phyloP scores from a whole-genome alignment of 306 rosid genomes.

The Rosa persica region DNA sequence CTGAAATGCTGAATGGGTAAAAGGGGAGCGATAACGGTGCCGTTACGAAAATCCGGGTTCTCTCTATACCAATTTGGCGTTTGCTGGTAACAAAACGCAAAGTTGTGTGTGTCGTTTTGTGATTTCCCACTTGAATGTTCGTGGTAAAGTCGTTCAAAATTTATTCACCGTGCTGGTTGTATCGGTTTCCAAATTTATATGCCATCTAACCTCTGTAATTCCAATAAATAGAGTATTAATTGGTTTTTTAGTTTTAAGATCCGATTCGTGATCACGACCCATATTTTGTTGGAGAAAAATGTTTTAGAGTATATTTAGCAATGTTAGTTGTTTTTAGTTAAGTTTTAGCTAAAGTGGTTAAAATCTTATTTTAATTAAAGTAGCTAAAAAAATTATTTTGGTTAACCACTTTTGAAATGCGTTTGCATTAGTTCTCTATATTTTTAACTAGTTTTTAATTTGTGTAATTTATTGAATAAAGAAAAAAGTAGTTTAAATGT shows the following conservation, averaged over 20 bases:
- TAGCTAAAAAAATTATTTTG: too few species aligned
- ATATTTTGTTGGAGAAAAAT: too few species aligned
- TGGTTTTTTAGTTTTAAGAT: not conserved
- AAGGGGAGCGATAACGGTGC: constrained; percentile 16
- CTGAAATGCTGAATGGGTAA: constrained; percentile 5
- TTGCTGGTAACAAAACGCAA: not conserved
- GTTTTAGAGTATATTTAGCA: too few species aligned
- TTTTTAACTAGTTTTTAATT: too few species aligned
- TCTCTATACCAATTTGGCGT: not conserved
- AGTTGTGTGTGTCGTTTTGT: not conserved
- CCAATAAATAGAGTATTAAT: not conserved
- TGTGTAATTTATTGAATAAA: too few species aligned
- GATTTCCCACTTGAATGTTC: not conserved
- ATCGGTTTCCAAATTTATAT: not conserved
- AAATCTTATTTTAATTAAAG: too few species aligned
- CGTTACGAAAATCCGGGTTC: constrained; percentile 23
- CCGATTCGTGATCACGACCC: too few species aligned
- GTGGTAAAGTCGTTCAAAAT: not conserved
- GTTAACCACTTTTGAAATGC: too few species aligned
- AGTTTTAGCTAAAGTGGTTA: too few species aligned
- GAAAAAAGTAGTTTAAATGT: too few species aligned
- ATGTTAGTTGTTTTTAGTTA: too few species aligned
- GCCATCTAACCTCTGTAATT: not conserved
- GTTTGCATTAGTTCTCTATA: too few species aligned
- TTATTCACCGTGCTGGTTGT: not conserved